Percentiles rank a stretch among this genome's conserved stretches.
Conservation (phyloP, 768 basidiomycete genomes). For the Podaxis sp. region DNA sequence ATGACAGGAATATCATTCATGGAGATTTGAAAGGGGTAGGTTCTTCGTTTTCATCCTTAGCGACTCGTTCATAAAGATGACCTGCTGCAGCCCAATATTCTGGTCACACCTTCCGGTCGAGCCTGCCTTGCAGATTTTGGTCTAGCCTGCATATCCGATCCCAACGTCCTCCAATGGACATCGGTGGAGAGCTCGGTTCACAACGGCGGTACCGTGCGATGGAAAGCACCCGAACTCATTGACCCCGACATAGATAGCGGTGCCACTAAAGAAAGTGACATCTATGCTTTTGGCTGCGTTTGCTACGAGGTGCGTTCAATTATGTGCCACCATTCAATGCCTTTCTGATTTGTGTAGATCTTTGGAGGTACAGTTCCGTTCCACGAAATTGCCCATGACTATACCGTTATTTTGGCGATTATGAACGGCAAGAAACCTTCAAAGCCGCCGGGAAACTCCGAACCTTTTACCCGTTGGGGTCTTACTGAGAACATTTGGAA, state of each 20-base stretch:
- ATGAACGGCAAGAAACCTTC: slow-evolving; percentile 21
- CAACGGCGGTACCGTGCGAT: slow-evolving; percentile 32
- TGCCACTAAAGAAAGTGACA: slow-evolving; percentile 27
- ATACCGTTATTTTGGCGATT: slow-evolving; percentile 24
- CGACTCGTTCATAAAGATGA: not conserved
- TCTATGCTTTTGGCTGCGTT: slow-evolving; percentile 43
- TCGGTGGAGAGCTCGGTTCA: slow-evolving; percentile 19
- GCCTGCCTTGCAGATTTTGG: slow-evolving; percentile 56
- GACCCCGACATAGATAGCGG: slow-evolving; percentile 21
- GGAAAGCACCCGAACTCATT: slow-evolving; percentile 37
- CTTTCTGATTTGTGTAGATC: slow-evolving; percentile 19
- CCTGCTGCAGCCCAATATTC: slow-evolving; percentile 40
- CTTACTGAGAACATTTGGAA: slow-evolving; percentile 22
- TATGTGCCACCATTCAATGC: not conserved
- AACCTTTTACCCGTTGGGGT: slow-evolving; percentile 18
- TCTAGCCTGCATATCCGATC: slow-evolving; percentile 31
- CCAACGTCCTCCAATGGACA: slow-evolving; percentile 19
- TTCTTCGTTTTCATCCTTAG: not conserved
- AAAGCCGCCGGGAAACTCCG: slow-evolving; percentile 18
- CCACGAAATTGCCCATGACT: slow-evolving; percentile 21
- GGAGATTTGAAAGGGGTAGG: slow-evolving; percentile 36
- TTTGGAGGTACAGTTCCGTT: slow-evolving; percentile 28
- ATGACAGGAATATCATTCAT: slow-evolving; percentile 35
- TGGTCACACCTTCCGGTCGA: slow-evolving; percentile 37
- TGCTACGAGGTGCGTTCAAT: slow-evolving; percentile 32